Evolutionary conservation across 768 basidiomycete genomes (phyloP).

Genomic region (Rhizopogon sp.): DNA sequence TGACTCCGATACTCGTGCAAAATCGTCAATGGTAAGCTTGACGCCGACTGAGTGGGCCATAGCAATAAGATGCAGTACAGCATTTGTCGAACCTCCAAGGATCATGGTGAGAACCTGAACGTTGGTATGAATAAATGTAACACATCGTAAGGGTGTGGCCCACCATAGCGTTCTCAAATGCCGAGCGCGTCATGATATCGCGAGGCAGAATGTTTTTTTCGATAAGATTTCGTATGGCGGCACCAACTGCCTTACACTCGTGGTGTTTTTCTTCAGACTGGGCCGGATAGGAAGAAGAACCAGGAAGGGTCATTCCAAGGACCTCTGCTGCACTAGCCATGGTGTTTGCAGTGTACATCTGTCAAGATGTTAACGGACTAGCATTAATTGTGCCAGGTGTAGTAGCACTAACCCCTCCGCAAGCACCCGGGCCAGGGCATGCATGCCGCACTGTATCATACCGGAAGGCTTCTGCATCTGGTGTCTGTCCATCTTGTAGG

Average conservation of each 20-base stretch:
- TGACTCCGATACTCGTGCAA: conserved; percentile 89
- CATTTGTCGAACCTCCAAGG: conserved; percentile 96
- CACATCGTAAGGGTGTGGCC: conserved; percentile 5
- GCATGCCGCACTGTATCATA: conserved; percentile 88
- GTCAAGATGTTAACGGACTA: conserved; percentile 4
- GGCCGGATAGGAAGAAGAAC: conserved; percentile 96
- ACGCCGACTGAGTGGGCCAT: conserved; percentile 96
- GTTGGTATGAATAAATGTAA: neutral
- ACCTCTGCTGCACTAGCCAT: conserved; percentile 97
- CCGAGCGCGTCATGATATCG: conserved; percentile 94
- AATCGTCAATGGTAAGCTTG: conserved; percentile 83
- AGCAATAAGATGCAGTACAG: conserved; percentile 94
- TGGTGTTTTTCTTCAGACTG: conserved; percentile 82
- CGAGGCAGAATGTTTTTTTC: conserved; percentile 89
- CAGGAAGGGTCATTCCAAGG: conserved; percentile 93
- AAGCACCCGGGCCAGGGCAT: conserved; percentile 97
- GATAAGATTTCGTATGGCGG: conserved; percentile 80
- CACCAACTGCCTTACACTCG: conserved; percentile 79
- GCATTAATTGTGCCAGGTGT: neutral
- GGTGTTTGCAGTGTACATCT: conserved; percentile 99
- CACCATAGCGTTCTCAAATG: conserved; percentile 98
- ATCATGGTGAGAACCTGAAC: conserved; percentile 89
- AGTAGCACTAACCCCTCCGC: conserved; percentile 76
- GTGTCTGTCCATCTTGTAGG: conserved; percentile 82
- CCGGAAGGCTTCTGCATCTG: conserved; percentile 75